Evolutionary conservation across 306 rosid genomes (phyloP), one percentile per base, ranked within the genome.

Genomic region (Chamaecrista fasciculata): DNA sequence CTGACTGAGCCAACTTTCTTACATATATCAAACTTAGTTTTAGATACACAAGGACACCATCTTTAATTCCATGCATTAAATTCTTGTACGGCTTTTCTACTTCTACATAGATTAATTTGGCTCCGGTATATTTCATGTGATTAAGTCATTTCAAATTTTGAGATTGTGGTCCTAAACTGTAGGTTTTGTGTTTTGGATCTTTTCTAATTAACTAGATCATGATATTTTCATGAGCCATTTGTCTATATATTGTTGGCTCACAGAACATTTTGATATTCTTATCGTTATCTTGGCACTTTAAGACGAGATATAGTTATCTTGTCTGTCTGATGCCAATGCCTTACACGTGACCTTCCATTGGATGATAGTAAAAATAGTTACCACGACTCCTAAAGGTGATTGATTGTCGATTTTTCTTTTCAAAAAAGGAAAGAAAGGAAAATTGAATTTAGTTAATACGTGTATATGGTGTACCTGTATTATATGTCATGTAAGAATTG

Each of bases 241-340:
- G 36, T 51, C 21, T 36, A 33, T 33, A 14, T 34, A 20, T 67
- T 51, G 37, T 47, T 20, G 56, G 31, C 37, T 15, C 7, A 14
- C 19, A 53, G 36, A 68, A 68, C 73, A 7, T 67, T 37, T 19
- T n/a, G 9, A 34, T 50, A 50, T 66, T 49, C 58, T 49, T 48
- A 49, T 48, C 37, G 11, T 62, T 12, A 20, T 21, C 20, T 5
- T 10, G 14, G 24, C 36, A 10, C 4, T 37, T 44, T 65, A 20
- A 46, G 18, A 42, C 25, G 55, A 53, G 18, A 28, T 36, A 23
- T 33, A 18, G 19, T 11, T 40, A 52, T 25, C 62, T 61, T 47
- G 9, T 34, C 43, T 53, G 55, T 43, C 42, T 53, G 28, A 26
- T 55, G 56, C 1, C 20, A 11, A 47, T 53, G 24, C 64, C 43